Evolutionary conservation across 2,329 filamentous ascomycete species (phyloP).

Genomic region (Plenodomus biglobosus): DNA sequence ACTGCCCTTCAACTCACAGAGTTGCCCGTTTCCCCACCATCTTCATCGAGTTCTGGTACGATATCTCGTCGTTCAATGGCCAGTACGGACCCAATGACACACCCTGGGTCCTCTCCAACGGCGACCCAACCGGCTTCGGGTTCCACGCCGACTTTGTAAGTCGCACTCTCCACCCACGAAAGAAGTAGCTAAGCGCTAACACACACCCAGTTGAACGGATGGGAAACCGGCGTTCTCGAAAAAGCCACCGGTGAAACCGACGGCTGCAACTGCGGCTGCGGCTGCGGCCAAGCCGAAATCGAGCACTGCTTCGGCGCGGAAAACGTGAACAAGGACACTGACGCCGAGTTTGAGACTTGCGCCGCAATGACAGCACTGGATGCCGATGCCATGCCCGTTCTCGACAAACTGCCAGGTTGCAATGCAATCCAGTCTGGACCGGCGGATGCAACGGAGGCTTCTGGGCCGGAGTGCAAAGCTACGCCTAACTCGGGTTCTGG

Average conservation of each 20-base stretch:
- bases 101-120: conserved; percentile 42
- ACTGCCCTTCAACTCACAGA: conserved; percentile 37
- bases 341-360: conserved; percentile 33
- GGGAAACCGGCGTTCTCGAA: conserved; percentile 41
- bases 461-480: conserved; percentile 30
- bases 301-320: conserved; percentile 41
- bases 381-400: conserved; percentile 15
- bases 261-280: conserved; percentile 44
- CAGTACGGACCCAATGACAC: conserved; percentile 32
- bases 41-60: conserved; percentile 47
- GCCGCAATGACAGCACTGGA: conserved; percentile 19
- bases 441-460: conserved; percentile 28
- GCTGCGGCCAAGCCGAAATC: conserved; percentile 40
- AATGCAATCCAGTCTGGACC: conserved; percentile 44
- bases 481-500: not conserved
- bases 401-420: conserved; percentile 43
- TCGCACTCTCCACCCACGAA: not conserved
- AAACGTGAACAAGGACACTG: conserved; percentile 38
- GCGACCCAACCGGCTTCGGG: conserved; percentile 42
- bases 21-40: conserved; percentile 41
- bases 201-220: conserved; percentile 32
- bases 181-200: conserved; percentile 1
- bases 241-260: conserved; percentile 38
- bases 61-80: conserved; percentile 37
- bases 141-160: conserved; percentile 43